Evolutionary conservation across 169 alveolate genomes (phyloP).

Genomic region (Perkinsus marinus): DNA sequence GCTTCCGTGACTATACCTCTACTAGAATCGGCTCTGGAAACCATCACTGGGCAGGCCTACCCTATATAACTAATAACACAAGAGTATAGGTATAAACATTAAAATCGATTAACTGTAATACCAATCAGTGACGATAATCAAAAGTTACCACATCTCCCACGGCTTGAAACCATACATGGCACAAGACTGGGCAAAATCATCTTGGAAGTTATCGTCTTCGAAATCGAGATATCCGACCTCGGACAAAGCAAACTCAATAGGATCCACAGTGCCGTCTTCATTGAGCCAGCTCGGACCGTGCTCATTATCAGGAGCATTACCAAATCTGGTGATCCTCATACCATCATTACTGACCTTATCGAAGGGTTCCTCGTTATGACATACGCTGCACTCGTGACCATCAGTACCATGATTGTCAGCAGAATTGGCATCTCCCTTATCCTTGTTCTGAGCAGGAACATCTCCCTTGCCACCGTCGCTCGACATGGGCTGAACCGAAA

Average conservation of each 20-base stretch:
- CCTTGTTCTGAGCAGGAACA: too few species aligned
- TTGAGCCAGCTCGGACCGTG: neutral
- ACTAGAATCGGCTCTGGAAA: too few species aligned
- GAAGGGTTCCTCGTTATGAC: neutral
- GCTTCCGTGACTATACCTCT: too few species aligned
- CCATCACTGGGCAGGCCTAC: too few species aligned
- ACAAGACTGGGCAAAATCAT: neutral
- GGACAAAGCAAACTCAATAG: neutral
- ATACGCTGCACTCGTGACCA: neutral
- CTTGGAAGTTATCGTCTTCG: neutral
- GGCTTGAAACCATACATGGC: neutral
- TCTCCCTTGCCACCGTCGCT: too few species aligned
- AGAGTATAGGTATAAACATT: neutral
- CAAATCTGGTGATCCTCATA: neutral
- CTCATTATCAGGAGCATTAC: neutral
- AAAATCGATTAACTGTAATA: neutral
- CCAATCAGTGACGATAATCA: neutral
- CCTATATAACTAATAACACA: neutral
- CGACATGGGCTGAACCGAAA: too few species aligned
- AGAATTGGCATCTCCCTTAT: too few species aligned
- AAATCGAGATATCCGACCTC: neutral
- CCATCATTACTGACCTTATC: neutral
- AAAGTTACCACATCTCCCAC: neutral
- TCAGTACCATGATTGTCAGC: neutral
- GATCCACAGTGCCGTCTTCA: neutral